phyloP scores from a whole-genome alignment of 768 basidiomycete genomes.

The Dioszegia hungarica region DNA sequence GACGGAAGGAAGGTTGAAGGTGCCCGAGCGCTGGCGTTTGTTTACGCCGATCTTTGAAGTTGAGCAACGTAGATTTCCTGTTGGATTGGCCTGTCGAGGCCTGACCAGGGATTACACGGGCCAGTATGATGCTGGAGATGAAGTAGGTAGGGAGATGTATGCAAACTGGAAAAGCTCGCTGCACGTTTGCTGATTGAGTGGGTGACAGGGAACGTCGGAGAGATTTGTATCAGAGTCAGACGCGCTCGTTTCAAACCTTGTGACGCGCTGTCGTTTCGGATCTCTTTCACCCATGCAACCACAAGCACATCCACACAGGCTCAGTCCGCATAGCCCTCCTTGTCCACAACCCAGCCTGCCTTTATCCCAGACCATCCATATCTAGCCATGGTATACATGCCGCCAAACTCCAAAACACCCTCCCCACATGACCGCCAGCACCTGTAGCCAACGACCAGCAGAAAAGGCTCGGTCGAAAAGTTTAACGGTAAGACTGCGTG shows the following conservation, averaged over 20 bases:
- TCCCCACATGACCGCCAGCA: conserved; percentile 13
- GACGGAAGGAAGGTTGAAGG: neutral
- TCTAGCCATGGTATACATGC: conserved; percentile 44
- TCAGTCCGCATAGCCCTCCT: no score
- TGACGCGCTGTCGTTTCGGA: neutral
- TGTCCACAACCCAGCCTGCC: no score
- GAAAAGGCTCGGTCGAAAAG: conserved; percentile 9
- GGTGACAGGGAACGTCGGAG: neutral
- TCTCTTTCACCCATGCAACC: no score
- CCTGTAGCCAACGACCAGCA: conserved; percentile 3
- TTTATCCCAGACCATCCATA: no score
- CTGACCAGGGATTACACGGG: no score
- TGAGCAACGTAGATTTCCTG: no score
- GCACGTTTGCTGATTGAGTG: neutral
- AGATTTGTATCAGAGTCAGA: neutral
- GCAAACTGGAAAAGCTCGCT: no score
- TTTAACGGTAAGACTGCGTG: conserved; percentile 37
- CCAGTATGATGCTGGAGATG: no score
- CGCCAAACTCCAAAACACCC: conserved; percentile 17
- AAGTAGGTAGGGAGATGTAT: no score
- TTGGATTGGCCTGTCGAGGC: no score
- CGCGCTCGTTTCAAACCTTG: neutral
- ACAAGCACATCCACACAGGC: no score
- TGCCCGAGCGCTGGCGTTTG: neutral
- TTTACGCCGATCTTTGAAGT: neutral